Conservation (phyloP, 768 basidiomycete species). For the Mrakia blollopis region DNA sequence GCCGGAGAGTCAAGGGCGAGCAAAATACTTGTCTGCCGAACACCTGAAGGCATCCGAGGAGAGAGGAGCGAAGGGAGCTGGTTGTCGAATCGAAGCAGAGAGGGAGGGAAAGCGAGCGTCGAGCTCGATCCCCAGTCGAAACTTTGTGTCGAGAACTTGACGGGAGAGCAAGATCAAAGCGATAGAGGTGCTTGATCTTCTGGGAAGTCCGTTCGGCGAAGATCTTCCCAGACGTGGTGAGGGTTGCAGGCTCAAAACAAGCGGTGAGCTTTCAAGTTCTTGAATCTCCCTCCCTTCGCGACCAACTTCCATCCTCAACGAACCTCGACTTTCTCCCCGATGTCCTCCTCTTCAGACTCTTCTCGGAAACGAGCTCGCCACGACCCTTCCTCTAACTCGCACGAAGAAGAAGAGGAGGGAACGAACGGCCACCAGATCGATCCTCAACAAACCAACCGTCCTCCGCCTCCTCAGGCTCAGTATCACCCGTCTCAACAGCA, state of each 20-base stretch:
- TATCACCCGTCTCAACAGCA: neutral
- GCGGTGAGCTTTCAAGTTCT: neutral
- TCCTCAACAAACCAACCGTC: neutral
- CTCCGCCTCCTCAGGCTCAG: neutral
- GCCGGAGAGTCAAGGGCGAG: no score
- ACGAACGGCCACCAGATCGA: constrained; percentile 1
- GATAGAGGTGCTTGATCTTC: no score
- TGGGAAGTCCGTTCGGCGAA: no score
- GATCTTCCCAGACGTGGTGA: no score
- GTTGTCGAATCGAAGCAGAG: neutral
- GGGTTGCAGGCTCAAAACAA: no score
- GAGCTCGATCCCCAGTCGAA: neutral
- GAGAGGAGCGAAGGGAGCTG: neutral
- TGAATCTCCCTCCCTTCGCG: neutral
- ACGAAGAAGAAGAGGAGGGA: neutral
- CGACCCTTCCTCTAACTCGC: neutral
- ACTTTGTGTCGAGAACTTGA: no score
- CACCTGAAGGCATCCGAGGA: no score
- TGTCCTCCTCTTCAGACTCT: neutral
- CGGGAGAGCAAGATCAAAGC: no score
- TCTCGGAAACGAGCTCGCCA: neutral
- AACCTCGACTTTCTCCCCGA: neutral
- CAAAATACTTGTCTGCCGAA: no score
- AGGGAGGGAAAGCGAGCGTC: neutral
- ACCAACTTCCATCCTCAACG: neutral